Evolutionary conservation across 2,329 filamentous ascomycete species (phyloP).

Genomic region (Mariannaea elegans): DNA sequence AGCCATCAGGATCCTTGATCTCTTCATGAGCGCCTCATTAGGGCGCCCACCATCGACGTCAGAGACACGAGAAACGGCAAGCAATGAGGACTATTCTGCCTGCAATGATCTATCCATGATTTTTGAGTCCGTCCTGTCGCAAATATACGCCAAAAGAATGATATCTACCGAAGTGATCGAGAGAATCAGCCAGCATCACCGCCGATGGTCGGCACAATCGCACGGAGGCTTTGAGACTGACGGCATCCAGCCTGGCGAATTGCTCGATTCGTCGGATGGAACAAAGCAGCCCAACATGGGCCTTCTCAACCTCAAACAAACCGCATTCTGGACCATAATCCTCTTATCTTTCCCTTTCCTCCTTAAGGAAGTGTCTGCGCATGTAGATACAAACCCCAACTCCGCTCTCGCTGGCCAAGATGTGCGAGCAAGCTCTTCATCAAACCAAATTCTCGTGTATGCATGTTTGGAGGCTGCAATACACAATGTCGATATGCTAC

Average conservation of each 20-base stretch:
- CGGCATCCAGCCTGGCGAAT: slow-evolving; percentile 33
- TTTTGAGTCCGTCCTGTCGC: slow-evolving; percentile 47
- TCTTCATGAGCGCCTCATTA: slow-evolving; percentile 46
- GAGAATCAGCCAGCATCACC: slow-evolving; percentile 35
- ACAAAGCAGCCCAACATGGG: slow-evolving; percentile 35
- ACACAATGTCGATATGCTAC: slow-evolving; percentile 48
- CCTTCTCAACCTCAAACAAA: slow-evolving; percentile 45
- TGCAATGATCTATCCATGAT: slow-evolving; percentile 48
- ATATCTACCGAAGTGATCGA: slow-evolving; percentile 41
- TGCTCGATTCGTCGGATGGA: slow-evolving; percentile 27
- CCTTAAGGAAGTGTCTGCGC: slow-evolving; percentile 40
- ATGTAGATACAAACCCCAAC: slow-evolving; percentile 34
- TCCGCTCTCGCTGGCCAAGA: slow-evolving; percentile 16
- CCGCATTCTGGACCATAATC: slow-evolving; percentile 51
- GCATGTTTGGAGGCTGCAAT: slow-evolving; percentile 49
- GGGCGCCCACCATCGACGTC: slow-evolving; percentile 46
- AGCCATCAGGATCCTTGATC: slow-evolving; percentile 43
- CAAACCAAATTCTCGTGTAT: slow-evolving; percentile 41
- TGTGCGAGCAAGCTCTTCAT: slow-evolving; percentile 14
- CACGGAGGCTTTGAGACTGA: slow-evolving; percentile 27
- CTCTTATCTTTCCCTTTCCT: slow-evolving; percentile 49
- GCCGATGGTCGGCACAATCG: slow-evolving; percentile 36
- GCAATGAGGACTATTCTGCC: slow-evolving; percentile 35
- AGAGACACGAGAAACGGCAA: slow-evolving; percentile 40
- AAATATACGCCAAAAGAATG: slow-evolving; percentile 46